Percentiles rank a stretch among this genome's conserved stretches.
These are phyloP conservation scores for Fagopyrum tataricum DNA, from an alignment of 148 eudicot species.

Conservation along the genomic window DNA sequence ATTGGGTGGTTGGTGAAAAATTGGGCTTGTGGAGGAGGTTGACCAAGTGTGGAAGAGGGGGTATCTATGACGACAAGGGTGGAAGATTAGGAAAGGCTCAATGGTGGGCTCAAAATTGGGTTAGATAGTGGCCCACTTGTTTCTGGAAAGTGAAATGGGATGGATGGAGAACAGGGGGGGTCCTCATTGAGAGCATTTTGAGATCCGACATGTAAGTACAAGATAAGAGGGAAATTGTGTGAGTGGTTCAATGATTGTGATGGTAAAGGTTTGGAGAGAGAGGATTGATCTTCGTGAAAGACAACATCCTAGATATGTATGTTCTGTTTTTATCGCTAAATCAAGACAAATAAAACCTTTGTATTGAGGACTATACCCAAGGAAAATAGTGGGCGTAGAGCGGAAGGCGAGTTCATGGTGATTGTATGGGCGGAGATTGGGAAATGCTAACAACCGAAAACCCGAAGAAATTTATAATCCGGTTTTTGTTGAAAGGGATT, in stretches of 20 bases:
- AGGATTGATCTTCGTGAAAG: neutral
- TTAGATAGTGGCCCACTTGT: too few relatives aligned
- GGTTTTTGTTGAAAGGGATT: neutral
- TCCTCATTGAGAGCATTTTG: too few relatives aligned
- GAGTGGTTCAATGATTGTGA: neutral
- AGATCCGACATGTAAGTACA: too few relatives aligned
- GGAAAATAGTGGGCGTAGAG: neutral
- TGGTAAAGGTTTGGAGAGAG: neutral
- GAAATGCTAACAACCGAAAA: neutral
- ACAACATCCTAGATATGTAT: neutral
- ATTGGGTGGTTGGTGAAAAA: too few relatives aligned
- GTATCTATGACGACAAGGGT: too few relatives aligned
- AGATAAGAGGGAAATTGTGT: neutral
- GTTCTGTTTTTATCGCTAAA: neutral
- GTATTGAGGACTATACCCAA: neutral
- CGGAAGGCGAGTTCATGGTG: neutral
- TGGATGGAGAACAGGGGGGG: too few relatives aligned
- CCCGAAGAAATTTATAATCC: neutral
- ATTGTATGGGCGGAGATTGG: neutral
- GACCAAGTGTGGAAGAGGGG: too few relatives aligned
- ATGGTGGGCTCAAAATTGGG: too few relatives aligned
- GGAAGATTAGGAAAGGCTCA: too few relatives aligned
- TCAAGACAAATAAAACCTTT: neutral
- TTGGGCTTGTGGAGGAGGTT: too few relatives aligned
- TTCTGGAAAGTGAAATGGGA: too few relatives aligned